These are phyloP conservation scores for Debaryomyces sp. DNA, from an alignment of 1,139 yeast genomes.

Conservation along the genomic window DNA sequence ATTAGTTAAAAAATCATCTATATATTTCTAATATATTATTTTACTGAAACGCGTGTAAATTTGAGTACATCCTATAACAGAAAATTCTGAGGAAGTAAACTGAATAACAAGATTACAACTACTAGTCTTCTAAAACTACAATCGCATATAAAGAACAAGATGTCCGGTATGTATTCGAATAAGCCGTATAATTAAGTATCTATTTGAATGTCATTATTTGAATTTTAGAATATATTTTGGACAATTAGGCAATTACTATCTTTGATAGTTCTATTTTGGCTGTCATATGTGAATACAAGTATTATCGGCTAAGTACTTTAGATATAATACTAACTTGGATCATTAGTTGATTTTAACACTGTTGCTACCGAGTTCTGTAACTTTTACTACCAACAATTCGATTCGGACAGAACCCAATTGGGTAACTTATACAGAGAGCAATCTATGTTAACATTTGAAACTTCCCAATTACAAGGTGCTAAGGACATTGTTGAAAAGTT, in stretches of 20 bases:
- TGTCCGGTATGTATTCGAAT: conserved; percentile 17
- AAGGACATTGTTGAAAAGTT: conserved; percentile 90
- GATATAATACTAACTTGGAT: background rate
- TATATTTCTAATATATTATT: conserved; percentile 1
- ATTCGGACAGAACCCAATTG: conserved; percentile 86
- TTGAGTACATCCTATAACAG: conserved; percentile 5
- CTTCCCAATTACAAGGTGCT: conserved; percentile 92
- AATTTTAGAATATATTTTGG: background rate
- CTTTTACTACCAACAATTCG: conserved; percentile 95
- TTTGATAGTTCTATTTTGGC: background rate
- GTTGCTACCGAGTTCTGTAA: conserved; percentile 82
- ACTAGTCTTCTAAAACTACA: background rate
- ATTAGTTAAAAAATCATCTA: conserved; percentile 3
- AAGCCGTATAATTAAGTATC: conserved; percentile 14
- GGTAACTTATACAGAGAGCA: conserved; percentile 95
- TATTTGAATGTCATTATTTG: background rate
- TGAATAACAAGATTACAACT: background rate
- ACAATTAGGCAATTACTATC: background rate
- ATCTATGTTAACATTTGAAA: conserved; percentile 97
- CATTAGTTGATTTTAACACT: conserved; percentile 67
- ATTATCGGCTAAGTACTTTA: background rate
- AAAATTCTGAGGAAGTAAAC: conserved; percentile 3
- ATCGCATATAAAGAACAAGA: conserved; percentile 3
- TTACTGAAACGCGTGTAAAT: conserved; percentile 9
- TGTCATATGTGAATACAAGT: background rate